phyloP scores from a whole-genome alignment of 805 yeast genomes.

The Candida palmyrensis region DNA sequence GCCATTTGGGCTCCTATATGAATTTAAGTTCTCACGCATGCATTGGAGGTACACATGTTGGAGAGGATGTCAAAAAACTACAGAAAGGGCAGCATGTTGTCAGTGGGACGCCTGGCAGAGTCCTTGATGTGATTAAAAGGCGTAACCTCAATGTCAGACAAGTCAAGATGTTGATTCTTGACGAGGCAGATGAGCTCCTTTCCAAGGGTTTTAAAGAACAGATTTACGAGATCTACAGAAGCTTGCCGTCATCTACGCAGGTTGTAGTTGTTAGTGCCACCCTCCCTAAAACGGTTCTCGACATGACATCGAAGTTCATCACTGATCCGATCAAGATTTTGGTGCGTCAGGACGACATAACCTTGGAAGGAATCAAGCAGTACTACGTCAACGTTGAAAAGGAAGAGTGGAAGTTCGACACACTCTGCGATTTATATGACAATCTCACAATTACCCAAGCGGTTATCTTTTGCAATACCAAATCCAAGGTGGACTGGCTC shows the following conservation, averaged over 20 bases:
- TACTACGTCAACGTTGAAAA: slow-evolving; percentile 85
- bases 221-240: slow-evolving; percentile 85
- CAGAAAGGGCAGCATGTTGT: slow-evolving; percentile 83
- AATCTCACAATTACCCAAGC: slow-evolving; percentile 95
- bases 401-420: slow-evolving; percentile 93
- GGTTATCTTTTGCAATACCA: slow-evolving; percentile 96
- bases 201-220: slow-evolving; percentile 94
- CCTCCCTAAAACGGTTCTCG: slow-evolving; percentile 84
- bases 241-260: slow-evolving; percentile 80
- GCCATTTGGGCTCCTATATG: slow-evolving; percentile 83
- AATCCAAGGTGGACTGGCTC: slow-evolving; percentile 90
- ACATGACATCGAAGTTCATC: slow-evolving; percentile 88
- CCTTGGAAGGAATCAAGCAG: slow-evolving; percentile 92
- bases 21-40: slow-evolving; percentile 84
- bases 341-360: slow-evolving; percentile 90
- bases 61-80: slow-evolving; percentile 73
- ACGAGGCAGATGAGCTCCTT: slow-evolving; percentile 95
- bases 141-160: slow-evolving; percentile 68
- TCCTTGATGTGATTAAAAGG: slow-evolving; percentile 84
- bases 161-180: slow-evolving; percentile 83
- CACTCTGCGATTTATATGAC: slow-evolving; percentile 91
- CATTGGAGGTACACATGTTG: slow-evolving; percentile 87
- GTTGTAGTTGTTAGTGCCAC: slow-evolving; percentile 96
- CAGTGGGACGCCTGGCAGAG: slow-evolving; percentile 98
- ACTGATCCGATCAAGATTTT: slow-evolving; percentile 89